A percentile compares a stretch with the other conserved stretches of the same genome.
phyloP scores from a whole-genome alignment of 345 rosid genomes.

The Citrus sinensis region DVS_A1.0 CM039167.1:2100501-2101000 shows the following conservation, averaged over 20 bases:
- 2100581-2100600: background rate
- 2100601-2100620: too few species aligned
- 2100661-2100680: too few species aligned
- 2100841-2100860: background rate
- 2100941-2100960: background rate
- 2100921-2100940: background rate
- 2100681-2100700: background rate
- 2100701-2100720: background rate
- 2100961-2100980: background rate
- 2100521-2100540: background rate
- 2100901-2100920: background rate
- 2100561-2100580: background rate
- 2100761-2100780: background rate
- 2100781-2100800: too few species aligned
- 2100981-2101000: slow-evolving; percentile 11
- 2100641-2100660: too few species aligned
- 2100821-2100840: background rate
- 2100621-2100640: too few species aligned
- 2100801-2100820: background rate
- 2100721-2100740: background rate
- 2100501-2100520: background rate
- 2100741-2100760: background rate
- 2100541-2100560: too few species aligned
- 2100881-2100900: too few species aligned
- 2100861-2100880: too few species aligned